A percentile compares a stretch with the other conserved stretches of the same genome.
Conservation (phyloP, 441 rosid species). For the Isatis lusitanica region DNA sequence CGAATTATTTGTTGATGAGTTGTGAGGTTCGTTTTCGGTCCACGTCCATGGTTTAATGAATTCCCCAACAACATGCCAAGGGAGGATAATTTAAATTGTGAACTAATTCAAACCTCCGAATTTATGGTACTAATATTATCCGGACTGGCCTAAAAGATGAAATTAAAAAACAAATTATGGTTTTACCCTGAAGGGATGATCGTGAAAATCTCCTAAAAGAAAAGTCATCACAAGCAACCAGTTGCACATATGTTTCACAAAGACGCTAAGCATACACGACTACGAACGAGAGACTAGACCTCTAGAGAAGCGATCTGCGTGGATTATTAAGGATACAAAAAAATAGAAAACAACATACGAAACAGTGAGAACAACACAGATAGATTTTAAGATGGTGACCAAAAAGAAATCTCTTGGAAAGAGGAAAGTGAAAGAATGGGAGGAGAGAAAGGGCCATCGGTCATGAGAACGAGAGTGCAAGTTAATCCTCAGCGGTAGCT, state of each 20-base stretch:
- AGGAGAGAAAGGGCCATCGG: background rate
- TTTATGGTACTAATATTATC: no score
- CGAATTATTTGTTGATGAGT: no score
- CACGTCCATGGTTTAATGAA: no score
- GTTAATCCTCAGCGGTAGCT: constrained; percentile 57
- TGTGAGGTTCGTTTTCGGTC: background rate
- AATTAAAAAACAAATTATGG: no score
- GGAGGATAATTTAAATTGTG: background rate
- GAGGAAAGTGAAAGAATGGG: constrained; percentile 17
- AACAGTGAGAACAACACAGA: constrained; percentile 21
- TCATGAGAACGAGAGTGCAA: background rate
- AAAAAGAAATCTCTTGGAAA: constrained; percentile 7
- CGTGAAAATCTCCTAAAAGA: background rate
- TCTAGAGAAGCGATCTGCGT: background rate
- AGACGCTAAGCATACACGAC: background rate
- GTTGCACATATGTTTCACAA: background rate
- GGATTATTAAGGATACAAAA: background rate
- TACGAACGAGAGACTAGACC: background rate
- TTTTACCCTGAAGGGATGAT: no score
- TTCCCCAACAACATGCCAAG: no score
- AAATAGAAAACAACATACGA: background rate
- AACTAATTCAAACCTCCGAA: no score
- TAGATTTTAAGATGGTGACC: background rate
- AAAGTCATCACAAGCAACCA: background rate
- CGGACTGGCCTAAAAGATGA: no score